A percentile compares a stretch with the other conserved stretches of the same genome.
Evolutionary conservation across 495 filamentous ascomycete genomes (phyloP).

Genomic region (Hypomontagnella submonticulosa): DNA sequence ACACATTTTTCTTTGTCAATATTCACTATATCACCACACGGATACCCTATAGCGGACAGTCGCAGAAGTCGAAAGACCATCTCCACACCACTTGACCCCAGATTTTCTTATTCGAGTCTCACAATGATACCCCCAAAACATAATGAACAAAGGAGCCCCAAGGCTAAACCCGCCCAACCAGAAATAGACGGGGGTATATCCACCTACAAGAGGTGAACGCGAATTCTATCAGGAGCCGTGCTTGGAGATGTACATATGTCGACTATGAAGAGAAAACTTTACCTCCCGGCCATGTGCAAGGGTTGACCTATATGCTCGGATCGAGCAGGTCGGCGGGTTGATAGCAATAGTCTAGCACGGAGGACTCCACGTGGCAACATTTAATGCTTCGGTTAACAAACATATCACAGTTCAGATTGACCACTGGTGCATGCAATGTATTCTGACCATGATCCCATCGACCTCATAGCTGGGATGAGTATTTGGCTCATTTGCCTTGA

Average conservation of each 20-base stretch:
- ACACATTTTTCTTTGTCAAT: slow-evolving; percentile 29
- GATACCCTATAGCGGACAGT: slow-evolving; percentile 39
- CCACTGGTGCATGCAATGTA: not conserved
- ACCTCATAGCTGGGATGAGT: too few relatives aligned
- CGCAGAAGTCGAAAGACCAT: slow-evolving; percentile 40
- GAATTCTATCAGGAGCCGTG: slow-evolving; percentile 27
- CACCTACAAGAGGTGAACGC: slow-evolving; percentile 27
- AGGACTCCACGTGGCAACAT: slow-evolving; percentile 7
- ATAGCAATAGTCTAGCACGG: slow-evolving; percentile 20
- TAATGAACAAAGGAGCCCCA: slow-evolving; percentile 34
- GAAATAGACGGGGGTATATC: slow-evolving; percentile 42
- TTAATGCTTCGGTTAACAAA: slow-evolving; percentile 10
- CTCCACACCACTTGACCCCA: slow-evolving; percentile 38
- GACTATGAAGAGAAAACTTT: slow-evolving; percentile 6
- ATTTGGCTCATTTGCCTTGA: too few relatives aligned
- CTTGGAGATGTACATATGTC: slow-evolving; percentile 27
- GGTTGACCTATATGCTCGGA: slow-evolving; percentile 24
- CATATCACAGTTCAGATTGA: slow-evolving; percentile 11
- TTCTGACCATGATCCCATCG: too few relatives aligned
- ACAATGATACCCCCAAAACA: slow-evolving; percentile 47
- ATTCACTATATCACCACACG: slow-evolving; percentile 38
- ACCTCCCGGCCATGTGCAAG: not conserved
- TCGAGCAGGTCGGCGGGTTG: slow-evolving; percentile 21
- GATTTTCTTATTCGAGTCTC: slow-evolving; percentile 36
- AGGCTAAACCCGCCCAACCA: slow-evolving; percentile 21